Conservation (phyloP, 176 grass and related monocot species). For the Alloteropsis semialata region DNA sequence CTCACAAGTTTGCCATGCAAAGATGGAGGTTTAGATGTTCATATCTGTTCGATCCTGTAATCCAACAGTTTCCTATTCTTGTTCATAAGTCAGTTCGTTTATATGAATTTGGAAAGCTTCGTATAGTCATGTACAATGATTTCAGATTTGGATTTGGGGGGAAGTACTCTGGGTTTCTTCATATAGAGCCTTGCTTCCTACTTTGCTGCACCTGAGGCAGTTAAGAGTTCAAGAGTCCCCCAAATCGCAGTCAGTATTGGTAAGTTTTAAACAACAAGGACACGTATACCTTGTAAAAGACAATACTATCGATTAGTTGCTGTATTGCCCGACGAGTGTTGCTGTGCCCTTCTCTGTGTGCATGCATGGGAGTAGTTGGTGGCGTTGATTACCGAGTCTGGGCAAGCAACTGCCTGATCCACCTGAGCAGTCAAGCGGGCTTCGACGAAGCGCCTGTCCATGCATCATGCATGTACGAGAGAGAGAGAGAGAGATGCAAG, state of each 20-base stretch:
- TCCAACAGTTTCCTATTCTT: background rate
- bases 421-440: too few relatives aligned
- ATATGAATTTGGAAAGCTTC: background rate
- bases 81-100: background rate
- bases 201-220: background rate
- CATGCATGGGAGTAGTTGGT: too few relatives aligned
- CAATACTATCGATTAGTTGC: slow-evolving; percentile 5
- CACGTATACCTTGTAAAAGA: background rate
- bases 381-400: too few relatives aligned
- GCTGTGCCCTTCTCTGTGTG: too few relatives aligned
- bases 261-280: slow-evolving; percentile 25
- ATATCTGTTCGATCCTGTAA: background rate
- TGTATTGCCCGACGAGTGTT: too few relatives aligned
- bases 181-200: slow-evolving; percentile 30
- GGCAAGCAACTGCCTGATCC: too few relatives aligned
- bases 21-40: background rate
- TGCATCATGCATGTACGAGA: too few relatives aligned
- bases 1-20: background rate
- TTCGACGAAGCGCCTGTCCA: too few relatives aligned
- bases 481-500: too few relatives aligned
- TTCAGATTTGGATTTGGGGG: slow-evolving; percentile 60
- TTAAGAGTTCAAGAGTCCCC: slow-evolving; percentile 31
- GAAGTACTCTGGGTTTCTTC: slow-evolving; percentile 57
- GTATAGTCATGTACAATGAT: slow-evolving; percentile 21
- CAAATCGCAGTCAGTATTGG: slow-evolving; percentile 23